A percentile compares a stretch with the other conserved stretches of the same genome.
phyloP scores from a whole-genome alignment of 495 filamentous ascomycete species.

The Xylaria palmicola region DNA sequence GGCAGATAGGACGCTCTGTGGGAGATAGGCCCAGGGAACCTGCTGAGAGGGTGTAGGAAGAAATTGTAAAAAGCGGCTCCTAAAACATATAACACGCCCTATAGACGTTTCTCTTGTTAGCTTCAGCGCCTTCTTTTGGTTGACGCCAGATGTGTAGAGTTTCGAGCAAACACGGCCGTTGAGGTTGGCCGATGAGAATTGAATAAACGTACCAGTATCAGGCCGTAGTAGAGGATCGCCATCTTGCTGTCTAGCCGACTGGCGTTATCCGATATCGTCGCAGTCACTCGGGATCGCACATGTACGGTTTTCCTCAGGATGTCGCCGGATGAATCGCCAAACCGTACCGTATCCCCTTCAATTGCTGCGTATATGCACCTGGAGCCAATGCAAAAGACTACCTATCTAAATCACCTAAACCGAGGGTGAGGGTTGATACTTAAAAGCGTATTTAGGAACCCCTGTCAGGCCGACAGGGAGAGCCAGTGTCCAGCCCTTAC shows the following conservation, averaged over 20 bases:
- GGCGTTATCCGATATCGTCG: not conserved
- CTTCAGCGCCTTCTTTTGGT: not conserved
- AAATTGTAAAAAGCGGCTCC: slow-evolving; percentile 42
- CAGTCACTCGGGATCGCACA: not conserved
- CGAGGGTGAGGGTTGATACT: slow-evolving; percentile 13
- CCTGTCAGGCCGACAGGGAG: not conserved
- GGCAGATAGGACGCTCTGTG: slow-evolving; percentile 40
- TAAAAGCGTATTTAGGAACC: slow-evolving; percentile 2
- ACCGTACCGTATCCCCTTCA: not conserved
- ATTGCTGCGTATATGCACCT: not conserved
- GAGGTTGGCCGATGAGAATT: slow-evolving; percentile 11
- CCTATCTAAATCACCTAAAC: not conserved
- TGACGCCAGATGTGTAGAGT: too few relatives aligned
- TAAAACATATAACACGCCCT: slow-evolving; percentile 18
- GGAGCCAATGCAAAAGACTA: not conserved
- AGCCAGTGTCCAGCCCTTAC: too few relatives aligned
- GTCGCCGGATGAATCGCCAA: not conserved
- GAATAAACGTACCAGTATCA: slow-evolving; percentile 8
- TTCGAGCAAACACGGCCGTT: not conserved
- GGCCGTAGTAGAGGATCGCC: slow-evolving; percentile 12
- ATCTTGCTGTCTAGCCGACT: slow-evolving; percentile 13
- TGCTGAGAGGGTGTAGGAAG: slow-evolving; percentile 50
- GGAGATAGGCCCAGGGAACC: slow-evolving; percentile 49
- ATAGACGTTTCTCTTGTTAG: not conserved
- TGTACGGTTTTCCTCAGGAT: not conserved